Base-by-base conservation (phyloP, 768 basidiomycete species). In the Crepidotus variabilis region DNA sequence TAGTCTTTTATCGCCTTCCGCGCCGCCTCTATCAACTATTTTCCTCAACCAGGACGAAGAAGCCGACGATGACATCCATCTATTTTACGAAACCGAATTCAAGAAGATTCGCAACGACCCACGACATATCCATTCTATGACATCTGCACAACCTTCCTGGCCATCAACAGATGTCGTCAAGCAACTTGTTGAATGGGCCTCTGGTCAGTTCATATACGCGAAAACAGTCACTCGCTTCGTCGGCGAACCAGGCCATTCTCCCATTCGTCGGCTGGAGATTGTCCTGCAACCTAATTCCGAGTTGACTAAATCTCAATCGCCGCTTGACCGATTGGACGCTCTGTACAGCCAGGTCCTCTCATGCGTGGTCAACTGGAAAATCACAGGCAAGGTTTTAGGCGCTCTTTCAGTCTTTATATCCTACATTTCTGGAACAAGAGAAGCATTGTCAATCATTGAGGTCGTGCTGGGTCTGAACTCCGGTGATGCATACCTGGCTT, bases 321-420 rank as follows among this genome's bases (percentile, higher is more conserved):
- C 61, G 10, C 62, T 62, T 32, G 54, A 57, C 1, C 52, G 58
- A 20, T 46, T 64, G n/a, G n/a, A n/a, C n/a, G n/a, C n/a, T n/a
- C n/a, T n/a, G n/a, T n/a, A n/a, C n/a, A n/a, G n/a, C n/a, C 2
- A 61, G 61, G 35, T 50, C 50, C 8, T 33, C 61, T 16, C 61
- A 62, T 35, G 20, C 21, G 6, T 52, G 51, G 16, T 51, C 61
- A 16, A 36, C 16, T 16, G 9, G 8, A 36, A 36, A 36, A 36
- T 36, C n/a, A n/a, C n/a, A 16, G 9, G 8, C 9, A 16, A 36
- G 8, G 35, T 36, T 36, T 36, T 36, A 16, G 35, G 35, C 8
- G 35, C 9, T 36, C 9, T 36, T 3, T 20, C 5, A 2, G 35
- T 16, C 8, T 36, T 8, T 8, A 8, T 16, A 8, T 16, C 35